Percentiles rank a stretch among this genome's conserved stretches.
phyloP scores from a whole-genome alignment of 768 basidiomycete genomes.

The Lactarius pseudohatsudake region DNA sequence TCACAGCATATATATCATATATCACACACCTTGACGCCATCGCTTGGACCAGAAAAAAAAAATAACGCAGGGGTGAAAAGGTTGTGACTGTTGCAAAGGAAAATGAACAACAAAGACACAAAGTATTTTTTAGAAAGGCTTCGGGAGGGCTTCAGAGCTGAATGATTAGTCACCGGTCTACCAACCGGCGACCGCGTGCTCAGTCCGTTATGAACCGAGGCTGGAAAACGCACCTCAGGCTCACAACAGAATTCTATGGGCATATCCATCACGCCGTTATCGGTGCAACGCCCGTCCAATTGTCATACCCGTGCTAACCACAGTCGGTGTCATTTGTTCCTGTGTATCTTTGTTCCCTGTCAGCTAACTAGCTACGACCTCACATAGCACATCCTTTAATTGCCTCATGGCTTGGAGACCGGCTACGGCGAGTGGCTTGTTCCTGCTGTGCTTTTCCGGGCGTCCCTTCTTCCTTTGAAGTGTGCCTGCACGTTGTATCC shows the following conservation, averaged over 20 bases:
- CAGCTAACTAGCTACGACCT: neutral
- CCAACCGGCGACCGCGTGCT: neutral
- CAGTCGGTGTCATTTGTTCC: neutral
- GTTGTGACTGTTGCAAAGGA: slow-evolving; percentile 9
- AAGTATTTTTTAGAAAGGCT: neutral
- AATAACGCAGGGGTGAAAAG: neutral
- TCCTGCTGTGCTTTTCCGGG: neutral
- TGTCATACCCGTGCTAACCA: neutral
- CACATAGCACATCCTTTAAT: neutral
- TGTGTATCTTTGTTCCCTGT: neutral
- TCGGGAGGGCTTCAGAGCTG: no score
- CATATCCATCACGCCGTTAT: slow-evolving; percentile 1
- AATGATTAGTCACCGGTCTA: neutral
- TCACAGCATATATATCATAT: slow-evolving; percentile 27
- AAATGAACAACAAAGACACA: slow-evolving; percentile 1
- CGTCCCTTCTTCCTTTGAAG: neutral
- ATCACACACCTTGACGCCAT: slow-evolving; percentile 23
- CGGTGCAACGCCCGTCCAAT: neutral
- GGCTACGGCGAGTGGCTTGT: neutral
- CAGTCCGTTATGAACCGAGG: neutral
- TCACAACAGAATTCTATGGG: slow-evolving; percentile 1
- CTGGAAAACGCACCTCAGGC: neutral
- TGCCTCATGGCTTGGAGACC: slow-evolving; percentile 1
- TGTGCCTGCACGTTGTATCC: neutral
- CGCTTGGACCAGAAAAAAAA: slow-evolving; percentile 7